Percentiles rank a stretch among this genome's conserved stretches.
Evolutionary conservation across 805 yeast genomes (phyloP).

Genomic region (Kregervanrija fluxuum): DNA sequence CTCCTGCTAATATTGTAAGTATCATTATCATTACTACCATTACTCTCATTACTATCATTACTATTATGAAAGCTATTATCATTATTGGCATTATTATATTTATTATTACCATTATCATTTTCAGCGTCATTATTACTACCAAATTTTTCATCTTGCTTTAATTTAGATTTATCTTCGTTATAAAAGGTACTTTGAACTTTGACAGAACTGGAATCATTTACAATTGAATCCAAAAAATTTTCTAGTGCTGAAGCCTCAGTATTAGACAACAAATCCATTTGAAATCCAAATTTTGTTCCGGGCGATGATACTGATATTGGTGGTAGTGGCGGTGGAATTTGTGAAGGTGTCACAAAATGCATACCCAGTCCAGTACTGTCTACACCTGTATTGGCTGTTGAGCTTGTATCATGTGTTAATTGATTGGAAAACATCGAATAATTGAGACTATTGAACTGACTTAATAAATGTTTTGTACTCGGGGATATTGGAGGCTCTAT

Average conservation of each 20-base stretch:
- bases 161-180: too few species aligned
- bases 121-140: too few species aligned
- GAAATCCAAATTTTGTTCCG: background rate
- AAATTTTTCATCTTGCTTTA: too few species aligned
- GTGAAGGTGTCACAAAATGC: too few species aligned
- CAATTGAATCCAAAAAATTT: slow-evolving; percentile 30
- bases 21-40: too few species aligned
- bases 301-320: background rate
- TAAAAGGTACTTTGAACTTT: slow-evolving; percentile 1
- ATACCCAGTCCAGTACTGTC: too few species aligned
- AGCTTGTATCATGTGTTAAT: slow-evolving; percentile 4
- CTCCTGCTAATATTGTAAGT: background rate
- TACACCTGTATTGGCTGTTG: slow-evolving; percentile 7
- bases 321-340: background rate
- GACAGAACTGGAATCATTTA: slow-evolving; percentile 24
- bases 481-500: slow-evolving; percentile 13
- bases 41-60: too few species aligned
- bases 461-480: slow-evolving; percentile 23
- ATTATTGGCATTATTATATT: too few species aligned
- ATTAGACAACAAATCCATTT: slow-evolving; percentile 24
- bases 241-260: slow-evolving; percentile 30
- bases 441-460: slow-evolving; percentile 23
- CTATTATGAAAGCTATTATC: too few species aligned
- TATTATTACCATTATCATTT: too few species aligned
- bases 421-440: slow-evolving; percentile 11